Evolutionary conservation across 495 filamentous ascomycete genomes (phyloP), one percentile per base, ranked within the genome.

Genomic region (Neurospora sublineolata): DNA sequence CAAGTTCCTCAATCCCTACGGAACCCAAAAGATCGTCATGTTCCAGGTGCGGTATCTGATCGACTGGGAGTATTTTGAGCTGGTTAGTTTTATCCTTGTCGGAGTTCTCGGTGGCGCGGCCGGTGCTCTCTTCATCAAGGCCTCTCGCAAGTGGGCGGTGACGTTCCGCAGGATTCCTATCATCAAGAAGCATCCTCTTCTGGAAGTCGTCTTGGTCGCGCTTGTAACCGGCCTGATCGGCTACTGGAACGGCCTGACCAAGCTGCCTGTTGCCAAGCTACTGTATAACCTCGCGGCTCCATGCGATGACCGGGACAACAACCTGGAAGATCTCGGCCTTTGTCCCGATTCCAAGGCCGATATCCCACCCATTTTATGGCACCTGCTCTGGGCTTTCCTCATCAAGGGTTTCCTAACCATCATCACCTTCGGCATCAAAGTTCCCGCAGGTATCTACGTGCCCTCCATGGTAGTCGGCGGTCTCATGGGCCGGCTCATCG

Each of bases 381-480:
- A 89, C 69, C 85, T 99, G 2, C 81, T 90, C 14, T 80, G 88
- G 69, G 95, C 94, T 0, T 94, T 99, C 77, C 82, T 97, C 23
- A 90, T 98, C 81, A 98, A 98, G 80, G 92, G 91, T 44, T 79
- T 95, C 52, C 82, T 99, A 36, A 99, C 95, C 0, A 89, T 89
- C 52, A 88, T 97, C 71, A 96, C 94, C 0, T 97, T 97, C 78
- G 94, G 94, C 1, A 93, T 97, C 77, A 99, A 99, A 81, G 90
- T 97, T 3, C 95, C 95, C 11, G 93, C 94, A 3, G 95, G 95
- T 39, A 97, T 99, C 73, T 99, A 98, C 75, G 94, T 99, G 0
- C 95, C 95, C 4, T 96, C 93, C 75, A 99, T 99, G 95, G 95
- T 99, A 39, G 93, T 97, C 67, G 95, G 95, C 71, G 95, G 95